phyloP scores from a whole-genome alignment of 2,329 filamentous ascomycete species.

The Cytospora leucostoma region DNA sequence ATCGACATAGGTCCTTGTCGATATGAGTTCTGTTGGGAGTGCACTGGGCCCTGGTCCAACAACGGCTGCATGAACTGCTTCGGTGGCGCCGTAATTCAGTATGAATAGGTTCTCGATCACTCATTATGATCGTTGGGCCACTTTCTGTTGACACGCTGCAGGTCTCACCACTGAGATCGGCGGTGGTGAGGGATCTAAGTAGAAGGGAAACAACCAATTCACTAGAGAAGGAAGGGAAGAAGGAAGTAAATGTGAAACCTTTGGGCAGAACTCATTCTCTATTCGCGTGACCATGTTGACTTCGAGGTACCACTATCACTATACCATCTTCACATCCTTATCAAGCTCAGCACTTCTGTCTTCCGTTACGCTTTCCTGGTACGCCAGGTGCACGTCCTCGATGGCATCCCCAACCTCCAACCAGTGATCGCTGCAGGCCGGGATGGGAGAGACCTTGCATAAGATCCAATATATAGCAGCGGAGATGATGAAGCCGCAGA shows the following conservation, averaged over 20 bases:
- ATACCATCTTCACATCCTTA: slow-evolving; percentile 24
- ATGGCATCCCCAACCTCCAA: slow-evolving; percentile 71
- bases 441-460: slow-evolving; percentile 69
- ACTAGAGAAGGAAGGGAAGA: too few species aligned
- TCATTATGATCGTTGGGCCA: not conserved
- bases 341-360: slow-evolving; percentile 7
- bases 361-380: slow-evolving; percentile 37
- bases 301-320: not conserved
- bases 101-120: not conserved
- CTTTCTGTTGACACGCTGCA: not conserved
- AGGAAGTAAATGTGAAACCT: too few species aligned
- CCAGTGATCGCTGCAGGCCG: slow-evolving; percentile 74
- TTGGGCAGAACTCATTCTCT: too few species aligned
- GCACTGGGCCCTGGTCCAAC: slow-evolving; percentile 12
- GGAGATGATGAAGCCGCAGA: slow-evolving; percentile 77
- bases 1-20: slow-evolving; percentile 21
- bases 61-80: slow-evolving; percentile 16
- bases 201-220: too few species aligned
- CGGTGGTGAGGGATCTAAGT: too few species aligned
- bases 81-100: slow-evolving; percentile 15
- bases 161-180: not conserved
- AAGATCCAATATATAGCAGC: slow-evolving; percentile 67
- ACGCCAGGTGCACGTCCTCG: slow-evolving; percentile 53
- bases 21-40: slow-evolving; percentile 29
- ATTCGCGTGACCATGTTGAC: too few species aligned